Evolutionary conservation across 495 filamentous ascomycete genomes (phyloP), one percentile per base, ranked within the genome.

Genomic region (Penicillium canariense): DNA sequence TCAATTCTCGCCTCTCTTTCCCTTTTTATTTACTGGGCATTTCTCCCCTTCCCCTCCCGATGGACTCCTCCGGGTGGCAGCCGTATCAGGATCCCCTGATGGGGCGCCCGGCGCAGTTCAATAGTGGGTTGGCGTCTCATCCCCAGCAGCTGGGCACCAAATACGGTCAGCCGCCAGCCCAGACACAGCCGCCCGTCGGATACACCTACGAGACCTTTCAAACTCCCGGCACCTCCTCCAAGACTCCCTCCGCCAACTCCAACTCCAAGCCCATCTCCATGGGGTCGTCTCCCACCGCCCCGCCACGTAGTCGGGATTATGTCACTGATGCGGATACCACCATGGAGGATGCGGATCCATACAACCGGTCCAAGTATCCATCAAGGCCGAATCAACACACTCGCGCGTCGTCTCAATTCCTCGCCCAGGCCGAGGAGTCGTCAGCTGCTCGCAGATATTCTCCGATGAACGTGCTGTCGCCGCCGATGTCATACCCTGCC

Each of bases 271-370:
- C 79, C 31, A 73, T 80, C 30, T 76, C 82, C 34, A 75, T 85
- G 67, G 78, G 81, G 34, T 79, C 82, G 28, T 89, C 87, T 53
- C 86, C 87, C 25, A 71, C 81, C 49, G 77, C 80, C 48, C 84
- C 82, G 61, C 82, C 86, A 68, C 86, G 84, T 67, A 72, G 76
- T 63, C 84, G 86, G 72, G 85, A 88, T 76, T 80, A 80, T 72
- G 70, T 74, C 62, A 74, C 76, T 48, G 93, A 91, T 69, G 82
- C 84, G 54, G 91, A 97, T 77, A 85, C 94, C 53, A 79, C 86
- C 38, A 97, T 97, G 91, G 89, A 94, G 68, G 92, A 96, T 67
- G 89, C 88, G 32, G 90, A 96, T 68, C 84, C 86, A 35, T 95
- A 91, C 76, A 86, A 86, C 69, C 79, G 82, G 64, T 80, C 85